Base-by-base conservation (phyloP, 495 filamentous ascomycete species). In the Halenospora varia region DNA sequence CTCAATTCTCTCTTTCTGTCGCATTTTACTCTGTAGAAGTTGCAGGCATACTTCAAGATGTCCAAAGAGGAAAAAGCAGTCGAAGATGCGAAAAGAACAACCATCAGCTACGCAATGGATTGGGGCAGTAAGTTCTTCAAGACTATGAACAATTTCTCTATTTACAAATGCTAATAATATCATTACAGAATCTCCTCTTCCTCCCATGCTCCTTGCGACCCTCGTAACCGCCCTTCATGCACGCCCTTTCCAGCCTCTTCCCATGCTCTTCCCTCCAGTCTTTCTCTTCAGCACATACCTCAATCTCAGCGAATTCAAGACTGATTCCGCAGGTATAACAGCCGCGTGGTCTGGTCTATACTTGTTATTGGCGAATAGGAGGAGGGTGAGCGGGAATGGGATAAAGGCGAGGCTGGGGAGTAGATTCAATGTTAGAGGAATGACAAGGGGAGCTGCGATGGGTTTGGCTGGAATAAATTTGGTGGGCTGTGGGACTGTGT, bases 311-410 rank as follows among this genome's bases (percentile, higher is more conserved):
- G 84, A 82, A 29, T 92, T 85, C 80, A 85, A 87, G 68, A 85
- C 83, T 51, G 94, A 97, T 62, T 83, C 82, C 49, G 93, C 91
- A 0, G 94, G 92, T 25, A 78, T 92, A 51, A 88, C 84, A 11
- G 90, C 88, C 17, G 90, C 93, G 2, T 96, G 89, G 84, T 90
- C 87, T 40, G 89, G 86, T 2, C 73, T 96, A 19, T 98, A 97
- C 69, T 74, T 92, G 15, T 71, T 97, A 10, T 75, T 92, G 44
- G 92, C 90, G 20, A 70, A 80, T 57, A 80, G 89, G 54, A 78
- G 87, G 57, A 60, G 41, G 11, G 50, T 59, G 4, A 53, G 22
- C 6, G 57, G 60, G 3, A 44, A 24, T 4, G 20, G 22, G 15
- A 10, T 39, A 10, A 44, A 51, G 13, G 17, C 19, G 9, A 60